Evolutionary conservation across 1,284 basidiomycete genomes (phyloP).

Genomic region (Takashimella koratensis): DNA sequence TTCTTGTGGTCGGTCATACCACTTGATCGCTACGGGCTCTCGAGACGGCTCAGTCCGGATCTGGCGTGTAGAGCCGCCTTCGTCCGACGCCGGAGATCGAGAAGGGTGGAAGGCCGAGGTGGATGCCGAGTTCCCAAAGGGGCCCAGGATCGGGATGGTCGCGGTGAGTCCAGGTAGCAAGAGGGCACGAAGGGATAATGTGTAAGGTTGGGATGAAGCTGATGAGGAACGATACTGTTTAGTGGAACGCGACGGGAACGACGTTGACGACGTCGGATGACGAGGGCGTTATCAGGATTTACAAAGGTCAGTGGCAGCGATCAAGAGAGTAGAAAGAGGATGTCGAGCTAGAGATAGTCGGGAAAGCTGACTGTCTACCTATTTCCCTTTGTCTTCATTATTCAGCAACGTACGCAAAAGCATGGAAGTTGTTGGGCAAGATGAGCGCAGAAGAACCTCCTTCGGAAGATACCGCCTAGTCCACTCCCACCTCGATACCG

Average conservation of each 20-base stretch:
- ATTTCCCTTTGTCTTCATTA: not conserved
- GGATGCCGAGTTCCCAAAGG: slow-evolving; percentile 76
- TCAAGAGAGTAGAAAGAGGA: not conserved
- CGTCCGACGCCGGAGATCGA: slow-evolving; percentile 25
- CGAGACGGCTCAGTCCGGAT: slow-evolving; percentile 82
- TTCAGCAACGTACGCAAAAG: slow-evolving; percentile 46
- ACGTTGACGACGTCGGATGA: slow-evolving; percentile 83
- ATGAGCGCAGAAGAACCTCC: slow-evolving; percentile 48
- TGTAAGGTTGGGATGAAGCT: too few relatives aligned
- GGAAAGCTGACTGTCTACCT: not conserved
- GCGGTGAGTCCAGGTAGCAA: slow-evolving; percentile 68
- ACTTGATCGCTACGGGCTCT: slow-evolving; percentile 81
- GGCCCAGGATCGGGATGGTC: slow-evolving; percentile 85
- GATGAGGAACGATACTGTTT: too few relatives aligned
- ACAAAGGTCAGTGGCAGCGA: slow-evolving; percentile 60
- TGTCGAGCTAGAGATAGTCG: not conserved
- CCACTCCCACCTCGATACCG: too few relatives aligned
- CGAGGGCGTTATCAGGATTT: slow-evolving; percentile 79
- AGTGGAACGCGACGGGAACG: slow-evolving; percentile 61
- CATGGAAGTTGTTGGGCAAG: slow-evolving; percentile 48
- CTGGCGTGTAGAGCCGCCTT: slow-evolving; percentile 64
- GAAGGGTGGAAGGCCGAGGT: slow-evolving; percentile 64
- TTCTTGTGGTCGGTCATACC: slow-evolving; percentile 83
- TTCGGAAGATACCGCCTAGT: slow-evolving; percentile 28
- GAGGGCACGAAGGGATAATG: too few relatives aligned